Evolutionary conservation across 495 filamentous ascomycete species (phyloP), one percentile per base, ranked within the genome.

Genomic region (Penicillium maclennaniae): DNA sequence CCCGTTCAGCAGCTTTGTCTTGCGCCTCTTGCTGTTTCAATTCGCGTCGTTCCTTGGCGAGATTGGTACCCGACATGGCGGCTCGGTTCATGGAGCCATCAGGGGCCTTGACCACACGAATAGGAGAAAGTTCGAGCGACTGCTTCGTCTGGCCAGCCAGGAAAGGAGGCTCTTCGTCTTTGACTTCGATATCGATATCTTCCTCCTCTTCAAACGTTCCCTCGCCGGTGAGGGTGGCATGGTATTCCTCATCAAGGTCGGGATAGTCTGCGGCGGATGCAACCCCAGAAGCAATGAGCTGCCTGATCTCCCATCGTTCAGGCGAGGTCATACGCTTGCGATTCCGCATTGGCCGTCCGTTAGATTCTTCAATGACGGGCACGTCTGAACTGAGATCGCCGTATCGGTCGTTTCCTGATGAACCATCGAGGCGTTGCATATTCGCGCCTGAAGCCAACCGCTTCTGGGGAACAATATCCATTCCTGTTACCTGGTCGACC

Each of bases 131-230:
- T 63, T 97, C 95, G 9, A 97, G 78, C 17, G 88, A 92, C 67
- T 95, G 92, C 62, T 96, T 96, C 2, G 93, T 98, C 71, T 97
- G 95, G 1, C 93, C 93, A 8, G 90, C 89, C 40, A 98, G 70
- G 78, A 98, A 98, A 0, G 95, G 95, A 14, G 93, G 93, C 60
- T 98, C 93, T 61, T 97, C 95, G 54, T 97, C 95, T 61, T 84
- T 80, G 42, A 98, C 87, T 68, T 98, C 93, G 56, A 98, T 98
- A 69, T 98, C 93, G 8, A 97, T 80, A 67, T 98, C 93, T 71
- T 97, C 91, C 72, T 98, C 93, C 54, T 97, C 82, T 66, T 97
- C 92, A 68, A 97, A 91, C 17, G 87, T 83, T 12, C 87, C 89
- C 59, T 93, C 88, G 3, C 91, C 93, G 43, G 85, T 86, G 16